Evolutionary conservation across 805 yeast genomes (phyloP), one percentile per base, ranked within the genome.

Genomic region (Candida patagonica): DNA sequence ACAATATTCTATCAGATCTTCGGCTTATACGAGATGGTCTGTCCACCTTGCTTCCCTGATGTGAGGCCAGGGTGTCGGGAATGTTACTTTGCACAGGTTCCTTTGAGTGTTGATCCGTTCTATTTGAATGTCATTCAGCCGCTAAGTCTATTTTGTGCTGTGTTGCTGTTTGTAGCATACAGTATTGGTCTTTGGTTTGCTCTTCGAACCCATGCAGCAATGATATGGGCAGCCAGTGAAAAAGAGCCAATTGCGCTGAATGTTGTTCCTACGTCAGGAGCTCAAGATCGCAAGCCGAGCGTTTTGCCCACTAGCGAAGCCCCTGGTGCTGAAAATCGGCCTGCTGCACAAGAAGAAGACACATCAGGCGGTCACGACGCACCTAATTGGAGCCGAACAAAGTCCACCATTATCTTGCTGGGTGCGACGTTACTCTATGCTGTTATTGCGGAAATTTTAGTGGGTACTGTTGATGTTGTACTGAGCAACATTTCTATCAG

Each of bases 321-420:
- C 19, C 24, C 40, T 6, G 26, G 21, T 17, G 39, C 38, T 5
- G 44, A 37, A 17, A 37, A 23, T 6, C 29, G 9, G 9, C 26
- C 26, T 33, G 37, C 3, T 20, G 40, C 36, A 9, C n/a, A n/a
- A n/a, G n/a, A n/a, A n/a, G n/a, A n/a, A n/a, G n/a, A n/a, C n/a
- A n/a, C n/a, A n/a, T 58, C 54, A n/a, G 80, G 81, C 4, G 94
- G 94, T 1, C 96, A 89, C 51, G 96, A 87, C 58, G 94, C 96
- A 0, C 97, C 98, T 34, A 92, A 92, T 57, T 92, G 98, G 98
- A 80, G 95, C 5, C 73, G 89, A 53, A 65, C 66, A 12, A 89
- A 87, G 60, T 83, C 95, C 2, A 73, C 95, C 0, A 72, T 80
- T 13, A 88, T 92, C 40, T 67, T 92, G 34, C 66, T 92, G 6